Base-by-base conservation (phyloP, 495 filamentous ascomycete genomes). In the Penicillium chermesinum region DNA sequence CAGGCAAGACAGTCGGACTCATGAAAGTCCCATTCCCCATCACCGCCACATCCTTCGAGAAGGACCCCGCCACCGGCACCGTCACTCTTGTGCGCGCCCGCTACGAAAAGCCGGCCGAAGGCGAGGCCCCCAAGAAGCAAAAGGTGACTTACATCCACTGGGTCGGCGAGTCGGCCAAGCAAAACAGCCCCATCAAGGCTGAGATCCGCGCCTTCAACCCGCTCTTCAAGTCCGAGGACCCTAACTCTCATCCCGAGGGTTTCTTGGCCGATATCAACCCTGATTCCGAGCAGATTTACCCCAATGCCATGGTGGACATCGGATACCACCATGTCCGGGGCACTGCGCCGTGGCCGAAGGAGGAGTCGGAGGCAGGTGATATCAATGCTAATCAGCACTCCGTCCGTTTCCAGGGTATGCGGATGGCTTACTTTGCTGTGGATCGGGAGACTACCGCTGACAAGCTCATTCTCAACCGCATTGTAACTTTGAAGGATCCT, bases 391-490 rank as follows among this genome's bases (percentile, higher is more conserved):
- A 72, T 15, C 76, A 82, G 55, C 69, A 91, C 64, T 84, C 78
- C 38, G 84, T 96, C 1, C 74, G 94, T 15, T 98, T 98, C 77
- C 94, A 98, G 71, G 93, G 81, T 10, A 81, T 96, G 78, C 79
- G 94, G 15, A 84, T 91, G 41, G 93, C 82, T 10, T 98, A 96
- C 64, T 96, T 77, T 70, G 71, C 82, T 30, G 65, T 95, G 61
- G 93, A 98, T 63, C 78, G 76, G 7, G 91, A 95, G 58, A 82
- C 78, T n/a, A 86, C 77, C 2, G 80, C 81, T 22, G 84, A 84
- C 25, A 86, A 82, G 59, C 68, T 96, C 39, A 81, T 97, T 46
- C 67, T 98, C 20, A 98, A 96, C 70, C 79, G 88, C 34, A 96
- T 98, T 58, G 91, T 96, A 30, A 85, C 84, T 34, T 72, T 98